Base-by-base conservation (phyloP, 2,329 filamentous ascomycete genomes). In the Apiospora phragmitis region DNA sequence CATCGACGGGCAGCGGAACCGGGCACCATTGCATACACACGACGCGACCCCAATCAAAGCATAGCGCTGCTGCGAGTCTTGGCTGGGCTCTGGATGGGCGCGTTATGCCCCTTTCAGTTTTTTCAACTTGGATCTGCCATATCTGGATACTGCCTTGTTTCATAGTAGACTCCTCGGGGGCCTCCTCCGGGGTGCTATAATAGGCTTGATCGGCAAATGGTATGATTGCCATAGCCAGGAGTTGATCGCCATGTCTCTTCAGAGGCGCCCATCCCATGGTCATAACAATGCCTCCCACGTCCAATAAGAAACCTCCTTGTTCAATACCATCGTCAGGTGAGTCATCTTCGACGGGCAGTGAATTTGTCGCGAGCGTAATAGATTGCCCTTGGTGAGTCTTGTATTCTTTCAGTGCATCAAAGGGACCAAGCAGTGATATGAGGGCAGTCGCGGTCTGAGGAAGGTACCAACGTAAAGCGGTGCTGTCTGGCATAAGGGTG, bases 21-120 rank as follows among this genome's bases (percentile, higher is more conserved):
- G 88, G 87, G 70, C 86, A 89, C 87, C 88, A 90, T 72, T 83
- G 83, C 41, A 90, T 78, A 42, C 85, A 83, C 70, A 81, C 83
- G 1, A 83, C 84, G 51, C 87, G 82, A 2, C 88, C 88, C 79
- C 83, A 86, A 49, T 85, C 81, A 21, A 88, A 83, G 71, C 86
- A 88, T 32, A 87, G 73, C 3, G 84, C 84, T 65, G 81, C 81
- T 0, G 79, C 77, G 5, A 87, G 78, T n/a, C 74, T 79, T 0
- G 87, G 84, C 4, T 75, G 73, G 8, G 75, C 72, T 42, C 72
- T 74, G n/a, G 80, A 80, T 42, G 81, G 83, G 47, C 76, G 78
- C 68, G 76, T 74, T 67, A 80, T 79, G 11, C 78, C 81, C 59
- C 74, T 75, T 2, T 73, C 72, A 26, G 75, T 74, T 24, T 75